These are phyloP conservation scores for Takashimella koratensis DNA, from an alignment of 1,284 basidiomycete species.

Conservation along the genomic window DNA sequence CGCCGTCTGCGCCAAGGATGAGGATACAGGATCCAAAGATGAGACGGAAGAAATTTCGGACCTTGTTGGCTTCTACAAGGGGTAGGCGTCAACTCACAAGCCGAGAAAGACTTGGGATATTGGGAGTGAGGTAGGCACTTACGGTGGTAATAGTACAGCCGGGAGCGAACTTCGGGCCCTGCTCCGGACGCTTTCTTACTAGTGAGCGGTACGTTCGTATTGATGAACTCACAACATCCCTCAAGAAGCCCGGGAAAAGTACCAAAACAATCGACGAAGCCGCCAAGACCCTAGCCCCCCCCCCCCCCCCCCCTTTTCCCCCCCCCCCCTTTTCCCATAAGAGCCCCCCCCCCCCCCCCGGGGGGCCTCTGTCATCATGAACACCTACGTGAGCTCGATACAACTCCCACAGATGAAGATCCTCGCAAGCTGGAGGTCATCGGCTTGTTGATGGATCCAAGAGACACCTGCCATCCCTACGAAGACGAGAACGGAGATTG, in stretches of 20 bases:
- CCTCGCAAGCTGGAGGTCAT: slow-evolving; percentile 14
- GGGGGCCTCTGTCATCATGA: too few relatives aligned
- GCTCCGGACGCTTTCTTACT: slow-evolving; percentile 31
- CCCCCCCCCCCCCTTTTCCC: too few relatives aligned
- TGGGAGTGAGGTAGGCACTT: not conserved
- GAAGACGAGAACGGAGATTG: slow-evolving; percentile 13
- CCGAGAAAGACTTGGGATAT: not conserved
- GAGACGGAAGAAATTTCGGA: slow-evolving; percentile 31
- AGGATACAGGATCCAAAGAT: slow-evolving; percentile 19
- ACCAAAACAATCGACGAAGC: slow-evolving; percentile 19
- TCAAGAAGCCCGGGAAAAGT: slow-evolving; percentile 28
- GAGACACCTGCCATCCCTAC: slow-evolving; percentile 10
- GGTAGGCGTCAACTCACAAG: not conserved
- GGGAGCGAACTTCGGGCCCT: slow-evolving; percentile 30
- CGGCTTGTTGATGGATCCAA: slow-evolving; percentile 18
- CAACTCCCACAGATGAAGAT: slow-evolving; percentile 15
- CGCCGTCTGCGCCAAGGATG: slow-evolving; percentile 26
- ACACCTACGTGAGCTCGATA: slow-evolving; percentile 25
- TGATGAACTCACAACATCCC: slow-evolving; percentile 23
- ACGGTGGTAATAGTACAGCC: slow-evolving; percentile 34
- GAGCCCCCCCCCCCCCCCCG: too few relatives aligned
- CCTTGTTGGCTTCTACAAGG: slow-evolving; percentile 27
- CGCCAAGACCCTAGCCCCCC: not conserved
- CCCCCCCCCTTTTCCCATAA: too few relatives aligned
- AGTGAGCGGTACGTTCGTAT: not conserved